Conservation (phyloP, 106 monocot species). For the Xerophyta viscosa region DNA sequence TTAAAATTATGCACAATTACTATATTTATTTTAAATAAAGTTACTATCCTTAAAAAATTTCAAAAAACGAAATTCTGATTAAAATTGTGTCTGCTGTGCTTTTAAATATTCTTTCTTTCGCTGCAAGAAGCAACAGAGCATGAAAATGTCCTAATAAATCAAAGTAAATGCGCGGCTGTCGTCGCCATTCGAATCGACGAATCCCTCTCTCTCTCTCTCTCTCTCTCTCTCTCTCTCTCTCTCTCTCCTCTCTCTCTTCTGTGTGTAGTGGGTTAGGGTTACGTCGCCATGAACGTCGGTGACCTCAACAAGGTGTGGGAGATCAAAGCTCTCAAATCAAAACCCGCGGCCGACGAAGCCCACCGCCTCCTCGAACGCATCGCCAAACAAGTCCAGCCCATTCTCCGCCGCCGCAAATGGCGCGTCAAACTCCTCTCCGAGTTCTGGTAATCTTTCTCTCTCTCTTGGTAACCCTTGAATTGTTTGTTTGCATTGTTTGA, state of each 20-base stretch:
- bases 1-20: too few relatives aligned
- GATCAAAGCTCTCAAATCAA: constrained; percentile 57
- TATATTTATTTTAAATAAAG: too few relatives aligned
- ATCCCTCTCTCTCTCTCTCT: too few relatives aligned
- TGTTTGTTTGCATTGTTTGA: background rate
- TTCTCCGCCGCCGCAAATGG: constrained; percentile 84
- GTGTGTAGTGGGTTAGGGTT: constrained; percentile 4
- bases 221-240: too few relatives aligned
- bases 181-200: too few relatives aligned
- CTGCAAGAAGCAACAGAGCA: too few relatives aligned
- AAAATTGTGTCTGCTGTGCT: too few relatives aligned
- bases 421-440: constrained; percentile 86
- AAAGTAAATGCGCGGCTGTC: too few relatives aligned
- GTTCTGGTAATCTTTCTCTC: constrained; percentile 49
- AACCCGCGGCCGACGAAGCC: constrained; percentile 68
- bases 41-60: too few relatives aligned
- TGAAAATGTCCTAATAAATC: too few relatives aligned
- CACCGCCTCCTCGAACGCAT: constrained; percentile 55
- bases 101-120: too few relatives aligned
- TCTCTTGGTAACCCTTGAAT: background rate
- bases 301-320: constrained; percentile 86
- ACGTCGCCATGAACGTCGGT: constrained; percentile 35
- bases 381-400: constrained; percentile 92
- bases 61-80: too few relatives aligned
- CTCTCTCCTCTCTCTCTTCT: background rate